Base-by-base conservation (phyloP, 148 eudicot genomes). In the Talinum fruticosum region DNA sequence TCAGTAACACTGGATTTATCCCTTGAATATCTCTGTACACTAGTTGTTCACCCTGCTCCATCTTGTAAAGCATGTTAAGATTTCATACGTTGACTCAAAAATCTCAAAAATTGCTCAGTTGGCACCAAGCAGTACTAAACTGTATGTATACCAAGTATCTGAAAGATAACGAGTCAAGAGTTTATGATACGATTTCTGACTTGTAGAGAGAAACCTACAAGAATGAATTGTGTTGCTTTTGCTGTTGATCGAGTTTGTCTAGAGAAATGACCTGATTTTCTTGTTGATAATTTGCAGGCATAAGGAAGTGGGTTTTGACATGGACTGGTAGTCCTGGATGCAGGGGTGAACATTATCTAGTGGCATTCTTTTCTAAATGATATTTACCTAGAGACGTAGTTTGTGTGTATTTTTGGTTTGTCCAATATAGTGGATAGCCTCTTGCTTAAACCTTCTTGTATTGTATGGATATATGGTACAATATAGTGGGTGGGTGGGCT, bases 271-370 rank as follows among this genome's bases (percentile, higher is more conserved):
- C 33, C 72, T 37, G 24, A 34, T 59, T 62, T 72, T 49, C 24
- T 49, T 36, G 38, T 30, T 15, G 4, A 38, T 80, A 73, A 47
- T 51, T 81, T 81, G 83, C 88, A 85, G 88, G 88, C 82, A 74
- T 85, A 69, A 83, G 44, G 70, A 78, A 67, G 30, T 35, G 33
- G 67, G 44, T 61, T 75, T 78, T 76, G 85, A 66, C 59, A 44
- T 78, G 85, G 84, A 85, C 71, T 75, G 77, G 59, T 30, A 73
- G 79, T 80, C 82, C 85, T 80, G 85, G 84, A 85, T 85, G 88
- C 85, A 80, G 85, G 85, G 82, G 64, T 85, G 79, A 77, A 78
- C 69, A 67, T 83, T 78, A 77, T 83, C 80, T 83, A 78, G 85
- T 78, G 73, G 44, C 59, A 62, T 69, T 71, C 72, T 16, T 73